phyloP scores from a whole-genome alignment of 116 monocot genomes.

The Papilionanthe hybrid region DNA sequence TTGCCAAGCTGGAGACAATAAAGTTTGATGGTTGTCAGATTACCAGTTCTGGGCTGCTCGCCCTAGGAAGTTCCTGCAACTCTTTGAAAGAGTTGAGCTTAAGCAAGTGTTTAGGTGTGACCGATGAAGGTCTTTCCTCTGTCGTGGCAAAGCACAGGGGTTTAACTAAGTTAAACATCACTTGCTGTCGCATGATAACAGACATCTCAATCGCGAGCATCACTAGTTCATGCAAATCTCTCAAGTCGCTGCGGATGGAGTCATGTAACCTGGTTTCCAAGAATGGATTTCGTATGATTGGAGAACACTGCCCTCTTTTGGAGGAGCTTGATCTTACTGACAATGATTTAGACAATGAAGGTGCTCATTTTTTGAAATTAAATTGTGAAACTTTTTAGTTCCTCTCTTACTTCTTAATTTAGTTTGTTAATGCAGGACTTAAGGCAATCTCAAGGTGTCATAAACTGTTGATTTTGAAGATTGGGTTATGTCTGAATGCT shows the following conservation, averaged over 20 bases:
- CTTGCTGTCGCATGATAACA: slow-evolving; percentile 72
- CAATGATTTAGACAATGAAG: slow-evolving; percentile 74
- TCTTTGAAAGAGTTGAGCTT: slow-evolving; percentile 64
- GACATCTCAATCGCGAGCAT: slow-evolving; percentile 46
- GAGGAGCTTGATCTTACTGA: slow-evolving; percentile 83
- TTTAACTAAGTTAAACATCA: slow-evolving; percentile 65
- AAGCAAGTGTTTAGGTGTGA: slow-evolving; percentile 74
- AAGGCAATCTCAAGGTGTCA: slow-evolving; percentile 53
- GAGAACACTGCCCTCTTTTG: slow-evolving; percentile 44
- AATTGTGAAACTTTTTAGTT: not conserved
- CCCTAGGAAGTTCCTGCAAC: slow-evolving; percentile 36
- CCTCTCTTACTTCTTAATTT: not conserved
- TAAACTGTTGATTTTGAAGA: slow-evolving; percentile 50
- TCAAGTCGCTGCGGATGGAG: slow-evolving; percentile 71
- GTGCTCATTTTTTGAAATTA: slow-evolving; percentile 15
- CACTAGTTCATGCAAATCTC: slow-evolving; percentile 52
- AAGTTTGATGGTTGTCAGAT: slow-evolving; percentile 63
- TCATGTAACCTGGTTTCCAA: slow-evolving; percentile 56
- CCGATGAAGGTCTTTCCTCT: slow-evolving; percentile 56
- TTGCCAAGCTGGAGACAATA: slow-evolving; percentile 41
- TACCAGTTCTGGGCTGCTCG: slow-evolving; percentile 33
- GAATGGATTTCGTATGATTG: slow-evolving; percentile 53
- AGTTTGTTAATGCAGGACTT: slow-evolving; percentile 42
- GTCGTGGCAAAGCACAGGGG: slow-evolving; percentile 47
- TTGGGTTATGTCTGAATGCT: slow-evolving; percentile 70